These are phyloP conservation scores for Paramyrothecium sp. DNA, from an alignment of 2,329 filamentous ascomycete species.

Conservation along the genomic window DNA sequence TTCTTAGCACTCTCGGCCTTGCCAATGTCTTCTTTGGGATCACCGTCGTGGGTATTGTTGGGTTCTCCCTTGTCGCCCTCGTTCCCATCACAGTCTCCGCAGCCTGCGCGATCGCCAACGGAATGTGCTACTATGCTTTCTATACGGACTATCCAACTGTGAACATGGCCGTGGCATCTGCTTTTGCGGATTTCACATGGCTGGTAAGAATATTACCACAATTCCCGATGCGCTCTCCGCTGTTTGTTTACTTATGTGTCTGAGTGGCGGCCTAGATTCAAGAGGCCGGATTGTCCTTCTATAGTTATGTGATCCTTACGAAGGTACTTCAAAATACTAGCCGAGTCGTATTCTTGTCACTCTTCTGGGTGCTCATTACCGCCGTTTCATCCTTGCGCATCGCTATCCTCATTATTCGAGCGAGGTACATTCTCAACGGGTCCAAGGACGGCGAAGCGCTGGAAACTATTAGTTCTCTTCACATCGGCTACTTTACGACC, in stretches of 20 bases:
- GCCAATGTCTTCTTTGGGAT: conserved; percentile 36
- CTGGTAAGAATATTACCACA: conserved; percentile 23
- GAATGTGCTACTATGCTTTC: conserved; percentile 41
- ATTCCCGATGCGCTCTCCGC: not conserved
- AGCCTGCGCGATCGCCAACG: conserved; percentile 38
- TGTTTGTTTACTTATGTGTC: not conserved
- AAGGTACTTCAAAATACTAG: conserved; percentile 45
- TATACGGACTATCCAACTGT: conserved; percentile 24
- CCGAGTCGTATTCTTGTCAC: conserved; percentile 42
- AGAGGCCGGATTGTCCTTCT: conserved; percentile 43
- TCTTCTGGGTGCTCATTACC: conserved; percentile 58
- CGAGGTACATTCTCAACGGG: conserved; percentile 23
- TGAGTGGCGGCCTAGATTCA: conserved; percentile 29
- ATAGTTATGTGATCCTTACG: conserved; percentile 51
- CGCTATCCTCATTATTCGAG: conserved; percentile 29
- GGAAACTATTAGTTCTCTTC: conserved; percentile 31
- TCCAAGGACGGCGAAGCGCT: conserved; percentile 18
- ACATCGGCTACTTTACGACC: conserved; percentile 39
- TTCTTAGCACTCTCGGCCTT: conserved; percentile 43
- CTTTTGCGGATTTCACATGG: conserved; percentile 38
- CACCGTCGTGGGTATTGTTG: conserved; percentile 36
- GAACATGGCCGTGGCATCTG: conserved; percentile 30
- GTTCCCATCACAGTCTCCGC: conserved; percentile 38
- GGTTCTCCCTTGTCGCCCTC: conserved; percentile 32
- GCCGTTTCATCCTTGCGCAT: conserved; percentile 49